Percentiles rank a stretch among this genome's conserved stretches.
Conservation (phyloP, 2,329 filamentous ascomycete genomes). For the Cladosporium sp. region DNA sequence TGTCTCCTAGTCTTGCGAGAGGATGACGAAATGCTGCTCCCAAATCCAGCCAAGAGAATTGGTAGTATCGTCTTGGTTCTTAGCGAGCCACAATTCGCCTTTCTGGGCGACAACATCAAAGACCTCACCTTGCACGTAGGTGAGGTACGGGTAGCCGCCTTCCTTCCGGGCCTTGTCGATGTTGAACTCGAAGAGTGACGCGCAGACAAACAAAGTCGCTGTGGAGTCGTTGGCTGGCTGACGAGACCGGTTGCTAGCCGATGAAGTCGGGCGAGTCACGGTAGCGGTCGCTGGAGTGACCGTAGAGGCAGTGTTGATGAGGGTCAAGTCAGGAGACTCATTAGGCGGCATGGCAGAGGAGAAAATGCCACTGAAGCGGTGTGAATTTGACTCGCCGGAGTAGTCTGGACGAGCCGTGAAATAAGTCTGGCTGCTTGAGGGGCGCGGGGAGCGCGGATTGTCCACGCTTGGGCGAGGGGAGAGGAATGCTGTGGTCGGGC, state of each 20-base stretch:
- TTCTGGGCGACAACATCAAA: constrained; percentile 81
- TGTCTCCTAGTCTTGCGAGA: constrained; percentile 15
- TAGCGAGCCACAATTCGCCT: constrained; percentile 94
- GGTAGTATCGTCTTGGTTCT: constrained; percentile 85
- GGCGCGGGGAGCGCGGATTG: constrained; percentile 21
- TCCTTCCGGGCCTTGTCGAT: constrained; percentile 89
- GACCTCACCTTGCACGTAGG: constrained; percentile 85
- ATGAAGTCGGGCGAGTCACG: constrained; percentile 10
- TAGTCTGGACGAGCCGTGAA: constrained; percentile 25
- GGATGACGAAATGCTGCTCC: constrained; percentile 81
- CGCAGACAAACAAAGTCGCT: constrained; percentile 77
- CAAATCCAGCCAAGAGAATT: constrained; percentile 93
- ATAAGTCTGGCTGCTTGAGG: constrained; percentile 29
- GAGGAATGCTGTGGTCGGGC: constrained; percentile 16
- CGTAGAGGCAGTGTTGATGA: constrained; percentile 4
- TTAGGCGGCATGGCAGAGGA: constrained; percentile 29
- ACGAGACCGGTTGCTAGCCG: constrained; percentile 5
- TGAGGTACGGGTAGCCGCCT: constrained; percentile 91
- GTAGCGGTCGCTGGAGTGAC: constrained; percentile 9
- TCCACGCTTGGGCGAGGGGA: constrained; percentile 23
- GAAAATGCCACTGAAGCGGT: constrained; percentile 29
- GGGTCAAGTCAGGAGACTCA: constrained; percentile 4
- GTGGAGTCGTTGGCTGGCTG: constrained; percentile 21
- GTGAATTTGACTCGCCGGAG: constrained; percentile 16
- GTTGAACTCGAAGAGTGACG: constrained; percentile 94